Evolutionary conservation across 129 eudicot species (phyloP), one percentile per base, ranked within the genome.

Genomic region (Arctium lappa): DNA sequence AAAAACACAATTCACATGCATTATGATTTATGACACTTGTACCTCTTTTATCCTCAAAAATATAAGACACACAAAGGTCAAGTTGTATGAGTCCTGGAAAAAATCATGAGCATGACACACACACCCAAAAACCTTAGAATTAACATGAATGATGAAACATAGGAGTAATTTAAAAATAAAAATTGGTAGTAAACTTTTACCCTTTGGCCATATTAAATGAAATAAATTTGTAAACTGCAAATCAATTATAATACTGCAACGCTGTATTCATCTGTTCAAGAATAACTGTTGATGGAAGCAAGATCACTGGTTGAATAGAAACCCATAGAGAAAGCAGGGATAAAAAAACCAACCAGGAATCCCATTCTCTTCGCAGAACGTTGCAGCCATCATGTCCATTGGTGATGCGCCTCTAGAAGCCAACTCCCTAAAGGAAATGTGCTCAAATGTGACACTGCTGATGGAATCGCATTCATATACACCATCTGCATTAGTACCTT

Each of bases 311-410:
- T 50, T 60, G 68, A 33, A 46, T 33, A 39, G 8, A 30, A 44
- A 12, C 32, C 15, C 15, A 11, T 71, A 1, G 5, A 56, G 2
- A 81, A 30, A 8, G 33, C 65, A 42, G 13, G 8, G 39, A 2
- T 13, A 60, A 79, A 36, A 84, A 74, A 12, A 70, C 91, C 2
- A 75, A 95, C 97, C 99, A 56, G 97, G 95, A 77, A 95, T 90
- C 42, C 84, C 91, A 33, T 93, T 95, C 77, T 95, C 99, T 88
- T 95, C 98, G 27, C 99, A 95, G 73, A 81, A 87, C 12, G 95
- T 86, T 46, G 89, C 89, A 27, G 97, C 97, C 99, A 93, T 95
- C 91, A 93, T 85, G 82, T 93, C 99, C 88, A 95, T 90, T 9
- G 88, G 79, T 72, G 97, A 84, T 0, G 89, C 79, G 38, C 93